These are phyloP conservation scores for Yarrowia galli DNA, from an alignment of 1,139 yeast species.

Conservation along the genomic window DNA sequence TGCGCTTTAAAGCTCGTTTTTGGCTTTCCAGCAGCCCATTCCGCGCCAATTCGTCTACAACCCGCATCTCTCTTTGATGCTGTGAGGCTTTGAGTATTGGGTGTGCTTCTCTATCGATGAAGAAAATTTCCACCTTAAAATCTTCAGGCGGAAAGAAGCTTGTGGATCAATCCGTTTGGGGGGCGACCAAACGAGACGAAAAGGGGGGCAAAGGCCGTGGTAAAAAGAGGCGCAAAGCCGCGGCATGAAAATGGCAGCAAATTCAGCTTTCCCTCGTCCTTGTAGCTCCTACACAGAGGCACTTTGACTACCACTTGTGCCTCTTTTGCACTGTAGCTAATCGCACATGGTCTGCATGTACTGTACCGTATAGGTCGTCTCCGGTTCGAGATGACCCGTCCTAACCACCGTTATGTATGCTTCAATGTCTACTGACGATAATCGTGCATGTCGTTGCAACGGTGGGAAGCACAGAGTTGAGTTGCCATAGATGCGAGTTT, in stretches of 20 bases:
- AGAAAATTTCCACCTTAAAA: slow-evolving; percentile 22
- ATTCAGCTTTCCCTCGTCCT: not conserved
- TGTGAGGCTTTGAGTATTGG: slow-evolving; percentile 14
- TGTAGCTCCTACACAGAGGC: not conserved
- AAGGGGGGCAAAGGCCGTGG: not conserved
- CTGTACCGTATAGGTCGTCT: slow-evolving; percentile 15
- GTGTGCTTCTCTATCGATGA: slow-evolving; percentile 20
- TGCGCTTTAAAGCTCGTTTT: not conserved
- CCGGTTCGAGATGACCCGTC: not conserved
- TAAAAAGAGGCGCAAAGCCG: not conserved
- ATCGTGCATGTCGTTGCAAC: slow-evolving; percentile 4
- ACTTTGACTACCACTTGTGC: not conserved
- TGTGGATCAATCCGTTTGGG: slow-evolving; percentile 12
- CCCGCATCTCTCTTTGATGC: not conserved
- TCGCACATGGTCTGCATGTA: slow-evolving; percentile 14
- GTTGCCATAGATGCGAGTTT: no score
- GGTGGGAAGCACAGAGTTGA: not conserved
- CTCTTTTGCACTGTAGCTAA: not conserved
- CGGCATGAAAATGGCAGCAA: no score
- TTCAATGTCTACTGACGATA: not conserved
- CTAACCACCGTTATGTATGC: slow-evolving; percentile 1
- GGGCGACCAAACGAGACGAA: not conserved
- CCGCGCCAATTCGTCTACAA: not conserved
- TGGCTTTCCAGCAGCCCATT: not conserved
- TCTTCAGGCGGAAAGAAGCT: slow-evolving; percentile 22